phyloP scores from a whole-genome alignment of 441 rosid species.

The Manihot esculenta region DNA sequence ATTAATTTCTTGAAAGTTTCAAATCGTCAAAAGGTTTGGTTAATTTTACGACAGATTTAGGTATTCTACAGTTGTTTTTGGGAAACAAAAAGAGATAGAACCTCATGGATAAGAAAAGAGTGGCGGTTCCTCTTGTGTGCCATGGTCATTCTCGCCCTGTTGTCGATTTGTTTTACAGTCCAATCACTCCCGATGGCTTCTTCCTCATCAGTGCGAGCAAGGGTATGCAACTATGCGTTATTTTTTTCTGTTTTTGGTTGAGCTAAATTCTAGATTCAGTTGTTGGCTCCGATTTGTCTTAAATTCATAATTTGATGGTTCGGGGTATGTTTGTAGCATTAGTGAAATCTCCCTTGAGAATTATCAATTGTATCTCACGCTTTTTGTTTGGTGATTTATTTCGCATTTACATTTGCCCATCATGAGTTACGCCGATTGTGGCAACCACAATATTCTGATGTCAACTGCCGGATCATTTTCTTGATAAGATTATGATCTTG shows the following conservation, averaged over 20 bases:
- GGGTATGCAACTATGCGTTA: conserved; percentile 36
- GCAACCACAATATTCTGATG: background rate
- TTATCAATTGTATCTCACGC: too few species aligned
- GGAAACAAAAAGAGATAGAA: background rate
- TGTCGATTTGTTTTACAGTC: conserved; percentile 87
- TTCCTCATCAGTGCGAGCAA: conserved; percentile 96
- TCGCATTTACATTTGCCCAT: background rate
- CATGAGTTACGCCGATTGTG: background rate
- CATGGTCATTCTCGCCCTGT: conserved; percentile 86
- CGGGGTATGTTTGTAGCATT: background rate
- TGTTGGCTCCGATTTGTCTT: background rate
- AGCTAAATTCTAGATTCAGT: background rate
- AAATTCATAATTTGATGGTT: background rate
- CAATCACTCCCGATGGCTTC: conserved; percentile 89
- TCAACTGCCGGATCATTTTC: background rate
- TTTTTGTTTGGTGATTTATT: too few species aligned
- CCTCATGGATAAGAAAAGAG: conserved; percentile 13
- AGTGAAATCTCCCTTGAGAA: background rate
- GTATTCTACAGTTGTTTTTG: background rate
- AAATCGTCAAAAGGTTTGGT: background rate
- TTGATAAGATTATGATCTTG: background rate
- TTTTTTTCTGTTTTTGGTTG: background rate
- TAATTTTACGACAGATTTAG: background rate
- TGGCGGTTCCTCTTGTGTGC: background rate
- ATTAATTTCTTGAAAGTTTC: background rate